phyloP scores from a whole-genome alignment of 139 green algal genomes.

The Gonium pectorale region DNA sequence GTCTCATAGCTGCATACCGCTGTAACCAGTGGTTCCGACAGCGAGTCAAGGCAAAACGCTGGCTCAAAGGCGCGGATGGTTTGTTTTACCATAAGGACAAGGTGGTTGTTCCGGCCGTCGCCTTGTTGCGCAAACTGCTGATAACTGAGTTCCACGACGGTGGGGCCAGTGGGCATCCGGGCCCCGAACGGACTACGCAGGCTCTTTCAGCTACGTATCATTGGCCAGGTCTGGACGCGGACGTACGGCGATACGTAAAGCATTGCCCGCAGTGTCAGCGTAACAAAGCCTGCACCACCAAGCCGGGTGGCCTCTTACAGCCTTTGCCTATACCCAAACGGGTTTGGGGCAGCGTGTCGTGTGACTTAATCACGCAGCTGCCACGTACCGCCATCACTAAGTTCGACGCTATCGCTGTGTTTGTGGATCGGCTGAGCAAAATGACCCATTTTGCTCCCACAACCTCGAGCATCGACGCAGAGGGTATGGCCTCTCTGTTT shows the following conservation, averaged over 20 bases:
- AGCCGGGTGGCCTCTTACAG: neutral
- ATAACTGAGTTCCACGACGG: neutral
- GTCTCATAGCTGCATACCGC: neutral
- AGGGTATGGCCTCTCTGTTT: constrained; percentile 46
- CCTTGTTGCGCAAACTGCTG: neutral
- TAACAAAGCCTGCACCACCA: no score
- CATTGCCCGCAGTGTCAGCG: constrained; percentile 9
- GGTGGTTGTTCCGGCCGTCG: neutral
- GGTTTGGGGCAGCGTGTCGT: neutral
- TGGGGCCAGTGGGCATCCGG: neutral
- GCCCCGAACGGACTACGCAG: neutral
- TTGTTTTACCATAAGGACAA: neutral
- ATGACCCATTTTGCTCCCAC: constrained; percentile 51
- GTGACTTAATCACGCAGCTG: constrained; percentile 40
- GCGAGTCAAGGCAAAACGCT: neutral
- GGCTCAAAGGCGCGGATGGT: neutral
- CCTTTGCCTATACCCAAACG: neutral
- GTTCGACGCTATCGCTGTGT: constrained; percentile 46
- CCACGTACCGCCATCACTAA: constrained; percentile 32
- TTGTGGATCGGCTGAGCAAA: constrained; percentile 62
- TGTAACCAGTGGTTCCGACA: neutral
- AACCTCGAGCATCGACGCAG: neutral
- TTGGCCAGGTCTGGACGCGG: neutral
- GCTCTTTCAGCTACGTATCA: neutral
- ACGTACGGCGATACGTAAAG: neutral